These are phyloP conservation scores for Phyllosticta citriasiana DNA, from an alignment of 2,329 filamentous ascomycete species.

Conservation along the genomic window DNA sequence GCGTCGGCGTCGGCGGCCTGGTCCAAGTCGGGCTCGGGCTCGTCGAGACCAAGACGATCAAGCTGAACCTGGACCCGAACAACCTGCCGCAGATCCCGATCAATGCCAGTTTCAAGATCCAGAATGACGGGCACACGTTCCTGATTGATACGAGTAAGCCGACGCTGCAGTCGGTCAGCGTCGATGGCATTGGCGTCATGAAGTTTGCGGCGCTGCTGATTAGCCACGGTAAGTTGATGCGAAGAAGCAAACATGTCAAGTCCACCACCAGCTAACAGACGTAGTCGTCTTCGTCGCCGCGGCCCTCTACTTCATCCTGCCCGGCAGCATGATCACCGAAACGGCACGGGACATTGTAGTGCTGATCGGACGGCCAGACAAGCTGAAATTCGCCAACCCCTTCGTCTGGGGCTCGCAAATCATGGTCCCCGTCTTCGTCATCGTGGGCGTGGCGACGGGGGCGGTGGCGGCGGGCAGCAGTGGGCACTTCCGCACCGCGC, in stretches of 20 bases:
- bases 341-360: neutral
- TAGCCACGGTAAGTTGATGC: neutral
- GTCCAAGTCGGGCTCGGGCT: neutral
- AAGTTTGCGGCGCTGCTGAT: neutral
- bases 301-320: slow-evolving; percentile 2
- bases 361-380: neutral
- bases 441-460: neutral
- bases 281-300: neutral
- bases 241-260: neutral
- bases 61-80: neutral
- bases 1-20: slow-evolving; percentile 4
- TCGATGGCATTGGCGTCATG: neutral
- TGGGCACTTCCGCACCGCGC: neutral
- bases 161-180: neutral
- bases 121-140: neutral
- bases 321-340: neutral
- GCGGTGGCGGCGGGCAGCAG: neutral
- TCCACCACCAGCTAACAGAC: neutral
- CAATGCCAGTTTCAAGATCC: neutral
- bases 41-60: neutral
- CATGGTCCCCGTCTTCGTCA: neutral
- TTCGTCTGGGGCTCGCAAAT: neutral
- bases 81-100: neutral
- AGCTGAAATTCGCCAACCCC: neutral
- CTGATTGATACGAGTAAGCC: neutral